Base-by-base conservation (phyloP, 2,329 filamentous ascomycete genomes). In the Emydomyces testavorans region DNA sequence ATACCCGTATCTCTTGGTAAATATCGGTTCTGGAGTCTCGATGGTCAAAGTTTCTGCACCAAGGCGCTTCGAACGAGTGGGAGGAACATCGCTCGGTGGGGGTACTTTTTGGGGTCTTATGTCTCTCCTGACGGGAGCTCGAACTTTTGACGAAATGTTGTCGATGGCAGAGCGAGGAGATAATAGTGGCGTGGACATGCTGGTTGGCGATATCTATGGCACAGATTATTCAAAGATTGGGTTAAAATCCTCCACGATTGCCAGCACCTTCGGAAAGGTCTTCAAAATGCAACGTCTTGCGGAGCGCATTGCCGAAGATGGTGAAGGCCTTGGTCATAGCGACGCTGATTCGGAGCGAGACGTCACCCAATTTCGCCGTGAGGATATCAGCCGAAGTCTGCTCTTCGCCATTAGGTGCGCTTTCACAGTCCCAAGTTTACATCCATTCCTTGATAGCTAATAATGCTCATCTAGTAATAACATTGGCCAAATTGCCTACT, bases 51-150 rank as follows among this genome's bases (percentile, higher is more conserved):
- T 98, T 6, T 93, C 85, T 0, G 90, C 89, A 0, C 89, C 88
- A 0, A 78, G 83, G 47, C 77, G 87, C 54, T 95, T 83, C 64
- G 76, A 93, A 65, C 85, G 92, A 58, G 90, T 98, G 7, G 92
- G 92, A 46, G 92, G 92, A 52, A 95, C 92, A 2, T 94, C 89
- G 3, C 77, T 98, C 0, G 92, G 92, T 28, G 92, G 92, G 37
- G 92, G 92, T n/a, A 98, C 92, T 1, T 82, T 98, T 45, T 98
- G 92, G 92, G 92, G 92, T 0, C 73, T 98, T 20, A 75, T 98
- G 31, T 92, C 86, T 10, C 76, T 98, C 44, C 74, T 98, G 32
- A 98, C 92, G 0, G 88, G 89, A n/a, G 87, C 90, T 18, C 78
- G 84, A 48, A 89, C 82, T n/a, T 98, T 98, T 62, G 92, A 96